Base-by-base conservation (phyloP, 306 rosid species). In the Dalbergia oliveri region DNA sequence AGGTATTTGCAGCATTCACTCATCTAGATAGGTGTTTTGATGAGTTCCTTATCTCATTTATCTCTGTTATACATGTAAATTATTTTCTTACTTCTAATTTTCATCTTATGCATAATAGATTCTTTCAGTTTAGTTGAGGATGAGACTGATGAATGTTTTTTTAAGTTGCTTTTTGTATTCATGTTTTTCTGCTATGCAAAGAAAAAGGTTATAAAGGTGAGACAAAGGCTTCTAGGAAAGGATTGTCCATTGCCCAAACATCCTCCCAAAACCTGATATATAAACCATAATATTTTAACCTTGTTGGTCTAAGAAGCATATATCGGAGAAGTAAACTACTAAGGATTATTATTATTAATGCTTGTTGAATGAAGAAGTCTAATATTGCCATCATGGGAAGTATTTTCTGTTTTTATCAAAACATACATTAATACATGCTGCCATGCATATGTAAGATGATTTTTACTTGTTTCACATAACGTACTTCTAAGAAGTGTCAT, bases 1-100 rank as follows among this genome's bases (percentile, higher is more conserved):
- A 93, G 99, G 99, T 95, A 90, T 62, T 73, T 73, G 16, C 41
- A 1, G 64, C n/a, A 72, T 65, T 59, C 65, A 56, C 44, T 41
- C 18, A 67, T 45, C 56, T 80, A 35, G 26, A 67, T 72, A 15
- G 71, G 21, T 65, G 35, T 73, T 83, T 45, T 80, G 47, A 54
- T 69, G 49, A 66, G 37, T 63, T 78, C 16, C 75, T 68, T 44
- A 33, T 79, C 51, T 60, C 71, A 47, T 12, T 21, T 64, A 14
- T 43, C 39, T 41, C 31, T 33, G 15, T 5, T 35, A 13, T 21
- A 39, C 61, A 35, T 74, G 45, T 9, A 14, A 21, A 1, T 47
- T 26, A 50, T 58, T 72, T 64, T 72, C 44, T 37, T 15, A 35
- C 23, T 64, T 11, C 11, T 57, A 34, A 34, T 61, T 12, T 12